Conservation (phyloP, 2,329 filamentous ascomycete genomes). For the Sporothrix luriei region DNA sequence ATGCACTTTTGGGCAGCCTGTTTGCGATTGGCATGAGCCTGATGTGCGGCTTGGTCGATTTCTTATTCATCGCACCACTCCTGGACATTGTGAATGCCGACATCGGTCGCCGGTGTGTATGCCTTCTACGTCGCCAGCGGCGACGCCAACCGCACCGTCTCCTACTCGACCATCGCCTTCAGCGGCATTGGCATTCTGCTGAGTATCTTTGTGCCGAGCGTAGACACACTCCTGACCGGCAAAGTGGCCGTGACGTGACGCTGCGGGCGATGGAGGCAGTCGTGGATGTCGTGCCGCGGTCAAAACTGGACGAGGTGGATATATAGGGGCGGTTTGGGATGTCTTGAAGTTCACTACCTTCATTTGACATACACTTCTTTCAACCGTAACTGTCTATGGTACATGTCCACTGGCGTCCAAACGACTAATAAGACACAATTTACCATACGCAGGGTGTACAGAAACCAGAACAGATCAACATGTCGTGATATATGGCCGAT, state of each 20-base stretch:
- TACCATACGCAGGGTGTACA: no score
- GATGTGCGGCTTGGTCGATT: constrained; percentile 41
- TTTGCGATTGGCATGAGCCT: constrained; percentile 35
- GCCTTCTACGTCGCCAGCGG: constrained; percentile 44
- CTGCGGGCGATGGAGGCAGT: constrained; percentile 35
- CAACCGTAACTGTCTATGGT: no score
- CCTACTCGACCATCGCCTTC: constrained; percentile 44
- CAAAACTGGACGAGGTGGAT: background rate
- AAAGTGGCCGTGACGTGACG: constrained; percentile 43
- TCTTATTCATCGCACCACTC: constrained; percentile 38
- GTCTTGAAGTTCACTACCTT: no score
- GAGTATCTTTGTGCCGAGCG: constrained; percentile 42
- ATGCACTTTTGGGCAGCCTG: constrained; percentile 32
- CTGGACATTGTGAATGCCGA: constrained; percentile 31
- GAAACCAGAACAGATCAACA: no score
- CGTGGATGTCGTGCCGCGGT: background rate
- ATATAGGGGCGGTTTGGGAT: background rate
- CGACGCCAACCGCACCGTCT: constrained; percentile 44
- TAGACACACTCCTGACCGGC: constrained; percentile 42
- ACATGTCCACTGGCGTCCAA: no score
- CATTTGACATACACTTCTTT: no score
- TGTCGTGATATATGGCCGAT: no score
- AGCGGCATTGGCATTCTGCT: constrained; percentile 41
- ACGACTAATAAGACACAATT: no score
- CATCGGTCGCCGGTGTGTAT: constrained; percentile 37